Conservation (phyloP, 2,329 filamentous ascomycete species). For the Amphichorda felina region DNA sequence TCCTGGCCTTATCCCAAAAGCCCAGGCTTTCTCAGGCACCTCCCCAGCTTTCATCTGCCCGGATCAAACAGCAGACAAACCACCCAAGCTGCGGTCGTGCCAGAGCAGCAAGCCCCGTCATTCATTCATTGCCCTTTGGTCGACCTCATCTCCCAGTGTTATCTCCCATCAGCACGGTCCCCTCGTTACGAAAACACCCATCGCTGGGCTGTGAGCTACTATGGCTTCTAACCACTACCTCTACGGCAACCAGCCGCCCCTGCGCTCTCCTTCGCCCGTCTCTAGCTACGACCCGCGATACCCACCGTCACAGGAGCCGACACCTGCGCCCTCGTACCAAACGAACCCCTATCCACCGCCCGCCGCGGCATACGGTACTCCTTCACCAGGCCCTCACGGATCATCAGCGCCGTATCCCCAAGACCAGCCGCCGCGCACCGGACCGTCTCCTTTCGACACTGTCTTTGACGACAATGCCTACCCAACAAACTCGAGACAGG, state of each 20-base stretch:
- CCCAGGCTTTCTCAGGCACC: too few relatives aligned
- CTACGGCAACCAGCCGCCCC: slow-evolving; percentile 25
- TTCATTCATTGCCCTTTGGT: too few relatives aligned
- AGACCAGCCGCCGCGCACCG: slow-evolving; percentile 20
- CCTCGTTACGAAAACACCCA: not conserved
- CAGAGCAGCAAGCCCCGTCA: too few relatives aligned
- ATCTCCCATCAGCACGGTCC: too few relatives aligned
- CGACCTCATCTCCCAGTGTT: too few relatives aligned
- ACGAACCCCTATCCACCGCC: slow-evolving; percentile 4
- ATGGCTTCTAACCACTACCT: slow-evolving; percentile 62
- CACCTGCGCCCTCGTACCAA: slow-evolving; percentile 25
- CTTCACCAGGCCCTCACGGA: slow-evolving; percentile 8
- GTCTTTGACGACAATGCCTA: slow-evolving; percentile 60
- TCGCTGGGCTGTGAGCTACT: slow-evolving; percentile 9
- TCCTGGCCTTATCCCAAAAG: too few relatives aligned
- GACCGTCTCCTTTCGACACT: slow-evolving; percentile 47
- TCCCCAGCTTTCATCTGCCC: too few relatives aligned
- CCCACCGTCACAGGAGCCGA: slow-evolving; percentile 26
- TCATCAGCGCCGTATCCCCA: slow-evolving; percentile 16
- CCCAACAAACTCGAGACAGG: slow-evolving; percentile 33
- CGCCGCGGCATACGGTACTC: slow-evolving; percentile 6
- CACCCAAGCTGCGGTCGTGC: too few relatives aligned
- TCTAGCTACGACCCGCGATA: slow-evolving; percentile 26
- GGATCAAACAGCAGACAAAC: too few relatives aligned
- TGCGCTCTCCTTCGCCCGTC: slow-evolving; percentile 22